Percentiles rank a stretch among this genome's conserved stretches.
phyloP scores from a whole-genome alignment of 202 grass and related monocot genomes.

The Brachypodium distachyon region DNA sequence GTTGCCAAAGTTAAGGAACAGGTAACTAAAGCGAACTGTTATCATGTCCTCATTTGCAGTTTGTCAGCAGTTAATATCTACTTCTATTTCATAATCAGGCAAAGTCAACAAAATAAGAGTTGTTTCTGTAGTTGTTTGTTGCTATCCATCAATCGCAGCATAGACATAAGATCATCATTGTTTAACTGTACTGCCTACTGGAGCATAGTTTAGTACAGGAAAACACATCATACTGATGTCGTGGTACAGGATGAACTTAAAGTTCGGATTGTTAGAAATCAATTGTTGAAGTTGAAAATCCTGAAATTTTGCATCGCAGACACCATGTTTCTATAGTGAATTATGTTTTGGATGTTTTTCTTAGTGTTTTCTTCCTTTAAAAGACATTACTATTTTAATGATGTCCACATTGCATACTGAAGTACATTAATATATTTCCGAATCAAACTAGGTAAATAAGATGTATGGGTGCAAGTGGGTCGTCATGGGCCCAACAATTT shows the following conservation, averaged over 20 bases:
- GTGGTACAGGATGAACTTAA: background rate
- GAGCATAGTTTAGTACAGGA: background rate
- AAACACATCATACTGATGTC: background rate
- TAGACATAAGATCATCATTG: background rate
- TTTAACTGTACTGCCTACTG: background rate
- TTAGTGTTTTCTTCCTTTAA: background rate
- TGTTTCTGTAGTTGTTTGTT: background rate
- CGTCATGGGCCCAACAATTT: too few species aligned
- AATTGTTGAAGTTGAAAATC: background rate
- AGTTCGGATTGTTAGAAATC: background rate
- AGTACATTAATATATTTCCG: background rate
- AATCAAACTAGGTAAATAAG: background rate
- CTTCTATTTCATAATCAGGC: background rate
- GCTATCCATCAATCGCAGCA: background rate
- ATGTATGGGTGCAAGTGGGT: too few species aligned
- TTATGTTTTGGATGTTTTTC: background rate
- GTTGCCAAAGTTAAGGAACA: conserved; percentile 36
- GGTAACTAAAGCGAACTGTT: background rate
- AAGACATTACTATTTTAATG: background rate
- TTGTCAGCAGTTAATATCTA: background rate
- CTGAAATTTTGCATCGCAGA: background rate
- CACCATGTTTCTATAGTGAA: background rate
- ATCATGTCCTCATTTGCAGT: background rate
- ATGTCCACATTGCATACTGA: background rate
- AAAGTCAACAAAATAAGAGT: background rate